Conservation (phyloP, 2,329 filamentous ascomycete species). For the Proliferodiscus dingleyae region DNA sequence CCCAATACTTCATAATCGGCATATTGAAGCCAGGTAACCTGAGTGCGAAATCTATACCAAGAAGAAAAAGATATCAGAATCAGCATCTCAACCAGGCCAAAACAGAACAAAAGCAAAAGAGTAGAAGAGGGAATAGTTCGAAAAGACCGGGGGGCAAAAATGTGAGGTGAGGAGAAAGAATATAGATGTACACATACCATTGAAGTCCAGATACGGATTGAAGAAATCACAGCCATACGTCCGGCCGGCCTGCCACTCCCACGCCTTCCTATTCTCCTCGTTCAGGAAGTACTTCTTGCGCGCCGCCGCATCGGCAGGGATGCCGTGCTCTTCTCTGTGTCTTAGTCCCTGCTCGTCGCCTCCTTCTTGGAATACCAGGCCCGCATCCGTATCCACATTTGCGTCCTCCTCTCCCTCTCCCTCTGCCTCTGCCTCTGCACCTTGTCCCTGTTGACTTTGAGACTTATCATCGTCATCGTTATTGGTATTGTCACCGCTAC, state of each 20-base stretch:
- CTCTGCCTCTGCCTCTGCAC: constrained; percentile 3
- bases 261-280: constrained; percentile 48
- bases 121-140: too few species aligned
- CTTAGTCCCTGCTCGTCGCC: constrained; percentile 40
- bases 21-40: constrained; percentile 68
- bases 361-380: constrained; percentile 31
- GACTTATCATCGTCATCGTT: too few species aligned
- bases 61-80: too few species aligned
- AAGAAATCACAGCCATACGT: constrained; percentile 71
- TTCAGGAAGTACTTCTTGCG: constrained; percentile 59
- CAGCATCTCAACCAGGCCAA: too few species aligned
- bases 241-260: constrained; percentile 57
- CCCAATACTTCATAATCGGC: constrained; percentile 73
- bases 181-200: too few species aligned
- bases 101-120: too few species aligned
- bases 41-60: constrained; percentile 55
- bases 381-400: too few species aligned
- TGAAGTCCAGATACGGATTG: constrained; percentile 90
- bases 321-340: constrained; percentile 35
- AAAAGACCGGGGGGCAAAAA: too few species aligned
- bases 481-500: too few species aligned
- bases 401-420: constrained; percentile 33
- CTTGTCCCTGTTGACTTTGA: too few species aligned
- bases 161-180: too few species aligned
- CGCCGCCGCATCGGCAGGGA: constrained; percentile 37